Evolutionary conservation across 306 rosid species (phyloP), one percentile per base, ranked within the genome.

Genomic region (Vigna hirtella): DNA sequence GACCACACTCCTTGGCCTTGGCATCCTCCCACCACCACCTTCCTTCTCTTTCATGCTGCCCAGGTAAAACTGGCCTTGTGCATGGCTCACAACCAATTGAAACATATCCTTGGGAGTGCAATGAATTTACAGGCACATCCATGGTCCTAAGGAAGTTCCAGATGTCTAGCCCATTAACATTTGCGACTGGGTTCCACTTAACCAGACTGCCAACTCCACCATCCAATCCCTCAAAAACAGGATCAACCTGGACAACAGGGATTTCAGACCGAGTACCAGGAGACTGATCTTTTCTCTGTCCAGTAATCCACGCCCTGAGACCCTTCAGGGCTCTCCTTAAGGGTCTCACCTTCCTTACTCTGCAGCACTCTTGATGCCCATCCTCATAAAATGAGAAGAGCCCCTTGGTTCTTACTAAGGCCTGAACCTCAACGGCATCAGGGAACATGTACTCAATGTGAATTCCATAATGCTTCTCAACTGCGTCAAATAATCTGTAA

Each of bases 1-100:
- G 99, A 74, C 99, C 99, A 13, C 99, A 95, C 78, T 95, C 99
- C 89, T 95, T 95, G 0, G 98, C 99, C 76, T 91, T 91, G 80
- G 99, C 93, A 68, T 95, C 98, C 86, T 95, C 98, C 99, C 99
- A 95, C 99, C 99, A 95, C 99, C 99, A 95, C 52, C 99, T 88
- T 81, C 99, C 99, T 34, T 95, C 99, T 75, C 99, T 91, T 85
- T 95, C 99, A 72, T 93, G 99, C 57, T 95, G 99, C 38, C 99
- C 96, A 2, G 99, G 99, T 43, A 95, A 87, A 83, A 95, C 98
- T 4, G 99, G 83, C 85, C 98, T 93, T 26, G 99, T 95, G 90
- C 99, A 95, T 6, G 99, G 99, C 85, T 95, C 99, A 47, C 99
- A 95, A 34, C 99, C 99, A 77, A 95, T 93, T 9, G 99, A 95